Evolutionary conservation across 2,329 filamentous ascomycete species (phyloP), one percentile per base, ranked within the genome.

Genomic region (Penicillium sp.): DNA sequence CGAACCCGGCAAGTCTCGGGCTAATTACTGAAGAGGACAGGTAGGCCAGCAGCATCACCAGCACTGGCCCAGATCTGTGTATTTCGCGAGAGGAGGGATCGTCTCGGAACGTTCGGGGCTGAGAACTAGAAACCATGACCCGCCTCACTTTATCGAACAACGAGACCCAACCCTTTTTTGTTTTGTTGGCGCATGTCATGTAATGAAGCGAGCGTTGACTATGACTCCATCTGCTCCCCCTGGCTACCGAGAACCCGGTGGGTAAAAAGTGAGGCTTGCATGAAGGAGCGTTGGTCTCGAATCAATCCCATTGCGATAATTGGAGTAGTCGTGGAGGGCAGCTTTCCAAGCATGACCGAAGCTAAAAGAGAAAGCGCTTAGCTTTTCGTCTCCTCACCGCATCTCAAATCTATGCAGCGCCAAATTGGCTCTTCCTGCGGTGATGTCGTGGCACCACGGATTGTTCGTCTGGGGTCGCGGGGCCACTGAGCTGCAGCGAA

Each of bases 371-470:
- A 14, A 36, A 36, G 34, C 34, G 34, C 34, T 36, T 36, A 43
- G n/a, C 24, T 21, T 54, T 44, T 18, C 18, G 18, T 18, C 36
- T 8, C 36, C 54, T 61, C 62, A 65, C 62, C 62, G 62, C 57
- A 60, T 58, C 61, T 53, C 52, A 49, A 51, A 65, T 27, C 24
- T 27, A 27, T 63, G 67, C 60, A 58, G 58, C 53, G 55, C 57
- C 56, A 63, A 57, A 59, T 63, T 62, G 61, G 63, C 55, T 64
- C 54, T 54, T 57, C 56, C 60, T 62, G 62, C 60, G 59, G 57
- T 62, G 65, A 64, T 71, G 67, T 69, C 68, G 68, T 71, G 69
- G 69, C 68, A 67, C 69, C 68, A 71, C 45, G 69, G 56, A 61
- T 56, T 48, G 42, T 47, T 27, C n/a, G 46, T n/a, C 29, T 32